Evolutionary conservation across 106 monocot species (phyloP).

Genomic region (Allium cepa): DNA sequence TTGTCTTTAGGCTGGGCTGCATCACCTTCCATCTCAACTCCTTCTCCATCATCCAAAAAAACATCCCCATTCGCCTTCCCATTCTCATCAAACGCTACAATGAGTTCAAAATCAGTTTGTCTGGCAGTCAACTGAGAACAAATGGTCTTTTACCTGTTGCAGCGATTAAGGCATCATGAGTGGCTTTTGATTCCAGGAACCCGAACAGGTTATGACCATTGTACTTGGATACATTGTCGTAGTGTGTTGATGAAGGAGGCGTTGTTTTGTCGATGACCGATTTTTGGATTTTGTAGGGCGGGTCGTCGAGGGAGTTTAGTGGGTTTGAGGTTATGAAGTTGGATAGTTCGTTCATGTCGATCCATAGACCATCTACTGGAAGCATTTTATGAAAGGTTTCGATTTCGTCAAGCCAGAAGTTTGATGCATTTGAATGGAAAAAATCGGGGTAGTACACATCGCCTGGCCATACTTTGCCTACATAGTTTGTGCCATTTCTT

Average conservation of each 20-base stretch:
- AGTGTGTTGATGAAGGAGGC: too few relatives aligned
- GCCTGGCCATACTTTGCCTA: slow-evolving; percentile 63
- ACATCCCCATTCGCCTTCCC: slow-evolving; percentile 21
- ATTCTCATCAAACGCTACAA: slow-evolving; percentile 32
- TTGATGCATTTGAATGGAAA: too few relatives aligned
- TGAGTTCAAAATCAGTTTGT: too few relatives aligned
- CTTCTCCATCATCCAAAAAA: too few relatives aligned
- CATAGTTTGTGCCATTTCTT: slow-evolving; percentile 29
- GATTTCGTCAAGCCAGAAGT: too few relatives aligned
- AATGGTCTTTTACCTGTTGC: too few relatives aligned
- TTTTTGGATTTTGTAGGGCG: slow-evolving; percentile 83
- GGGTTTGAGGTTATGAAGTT: slow-evolving; percentile 33
- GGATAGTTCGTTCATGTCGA: slow-evolving; percentile 62
- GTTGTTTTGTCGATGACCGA: slow-evolving; percentile 29
- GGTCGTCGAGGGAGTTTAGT: slow-evolving; percentile 31
- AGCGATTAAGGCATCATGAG: too few relatives aligned
- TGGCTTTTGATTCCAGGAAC: slow-evolving; percentile 42
- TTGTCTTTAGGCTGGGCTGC: too few relatives aligned
- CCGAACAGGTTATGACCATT: slow-evolving; percentile 58
- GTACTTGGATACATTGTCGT: slow-evolving; percentile 56
- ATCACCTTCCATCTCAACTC: too few relatives aligned
- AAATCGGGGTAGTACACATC: slow-evolving; percentile 52
- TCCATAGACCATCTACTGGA: too few relatives aligned
- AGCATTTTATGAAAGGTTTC: too few relatives aligned
- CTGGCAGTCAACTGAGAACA: too few relatives aligned